These are phyloP conservation scores for Lathyrus tuberosus DNA, from an alignment of 306 rosid species.

Conservation along the genomic window DNA sequence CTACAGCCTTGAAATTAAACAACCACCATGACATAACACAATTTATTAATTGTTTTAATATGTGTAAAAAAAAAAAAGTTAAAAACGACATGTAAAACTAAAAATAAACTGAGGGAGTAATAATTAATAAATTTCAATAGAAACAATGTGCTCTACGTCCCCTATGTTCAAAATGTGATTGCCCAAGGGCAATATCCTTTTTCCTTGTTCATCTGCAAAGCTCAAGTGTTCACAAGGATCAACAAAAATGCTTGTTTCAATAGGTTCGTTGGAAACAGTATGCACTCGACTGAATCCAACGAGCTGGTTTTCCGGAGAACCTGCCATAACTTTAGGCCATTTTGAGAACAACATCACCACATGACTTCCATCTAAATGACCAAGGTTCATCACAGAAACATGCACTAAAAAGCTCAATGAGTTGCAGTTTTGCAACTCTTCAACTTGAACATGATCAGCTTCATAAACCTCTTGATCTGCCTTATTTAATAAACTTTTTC, in stretches of 20 bases:
- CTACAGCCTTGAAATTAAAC: too few species aligned
- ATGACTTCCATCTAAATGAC: constrained; percentile 77
- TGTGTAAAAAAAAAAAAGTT: too few species aligned
- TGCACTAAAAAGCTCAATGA: constrained; percentile 55
- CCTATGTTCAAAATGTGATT: constrained; percentile 58
- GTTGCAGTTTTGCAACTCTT: constrained; percentile 62
- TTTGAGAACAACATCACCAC: constrained; percentile 72
- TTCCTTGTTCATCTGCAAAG: constrained; percentile 69
- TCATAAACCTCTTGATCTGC: constrained; percentile 42
- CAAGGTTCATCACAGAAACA: constrained; percentile 63
- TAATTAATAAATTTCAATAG: constrained; percentile 49
- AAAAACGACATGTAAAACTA: too few species aligned
- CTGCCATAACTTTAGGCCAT: constrained; percentile 41
- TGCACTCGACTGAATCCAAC: constrained; percentile 49
- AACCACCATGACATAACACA: too few species aligned
- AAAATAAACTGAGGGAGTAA: background rate
- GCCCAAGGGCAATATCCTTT: constrained; percentile 70
- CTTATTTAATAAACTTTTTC: constrained; percentile 42
- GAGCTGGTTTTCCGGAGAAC: constrained; percentile 41
- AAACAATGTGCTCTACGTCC: constrained; percentile 60
- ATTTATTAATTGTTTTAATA: too few species aligned
- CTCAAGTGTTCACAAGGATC: constrained; percentile 84
- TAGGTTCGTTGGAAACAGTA: constrained; percentile 33
- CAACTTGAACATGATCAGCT: constrained; percentile 47
- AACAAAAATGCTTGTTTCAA: constrained; percentile 60